Percentiles rank a stretch among this genome's conserved stretches.
These are phyloP conservation scores for Platanus orientalis DNA, from an alignment of 164 flowering plant species.

Conservation along the genomic window DNA sequence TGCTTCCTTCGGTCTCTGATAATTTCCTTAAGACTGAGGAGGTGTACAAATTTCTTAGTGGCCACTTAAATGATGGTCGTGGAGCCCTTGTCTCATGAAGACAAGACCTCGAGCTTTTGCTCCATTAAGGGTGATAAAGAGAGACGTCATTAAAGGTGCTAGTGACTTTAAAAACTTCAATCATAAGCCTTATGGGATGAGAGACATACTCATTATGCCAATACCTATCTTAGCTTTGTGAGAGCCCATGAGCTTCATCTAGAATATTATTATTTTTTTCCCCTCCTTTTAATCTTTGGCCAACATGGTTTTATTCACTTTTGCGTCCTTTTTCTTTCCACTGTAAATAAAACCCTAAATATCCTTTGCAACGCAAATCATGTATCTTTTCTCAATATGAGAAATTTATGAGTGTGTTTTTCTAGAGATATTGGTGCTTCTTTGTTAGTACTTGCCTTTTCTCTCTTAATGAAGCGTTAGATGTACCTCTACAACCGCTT, in stretches of 20 bases:
- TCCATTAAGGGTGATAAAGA: constrained; percentile 1
- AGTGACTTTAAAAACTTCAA: constrained; percentile 12
- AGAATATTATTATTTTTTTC: constrained; percentile 1
- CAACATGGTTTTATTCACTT: constrained; percentile 9
- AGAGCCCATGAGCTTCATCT: constrained; percentile 12
- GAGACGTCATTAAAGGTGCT: neutral
- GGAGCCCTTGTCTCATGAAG: constrained; percentile 15
- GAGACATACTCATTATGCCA: constrained; percentile 27
- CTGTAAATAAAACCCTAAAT: constrained; percentile 15
- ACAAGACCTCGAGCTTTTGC: constrained; percentile 13
- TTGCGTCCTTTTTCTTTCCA: constrained; percentile 21
- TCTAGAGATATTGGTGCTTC: too few relatives aligned
- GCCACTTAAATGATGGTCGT: constrained; percentile 9
- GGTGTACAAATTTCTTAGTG: too few relatives aligned
- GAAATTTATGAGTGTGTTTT: constrained; percentile 5
- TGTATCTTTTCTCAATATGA: constrained; percentile 23
- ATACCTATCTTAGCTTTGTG: constrained; percentile 16
- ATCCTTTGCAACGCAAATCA: constrained; percentile 23
- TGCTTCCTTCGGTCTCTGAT: too few relatives aligned
- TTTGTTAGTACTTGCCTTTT: neutral
- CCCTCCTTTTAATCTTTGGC: constrained; percentile 8
- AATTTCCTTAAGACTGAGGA: too few relatives aligned
- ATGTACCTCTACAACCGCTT: neutral
- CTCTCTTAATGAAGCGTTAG: constrained; percentile 1
- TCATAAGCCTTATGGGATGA: constrained; percentile 11